These are phyloP conservation scores for Pisolithus tinctorius DNA, from an alignment of 768 basidiomycete species.

Conservation along the genomic window DNA sequence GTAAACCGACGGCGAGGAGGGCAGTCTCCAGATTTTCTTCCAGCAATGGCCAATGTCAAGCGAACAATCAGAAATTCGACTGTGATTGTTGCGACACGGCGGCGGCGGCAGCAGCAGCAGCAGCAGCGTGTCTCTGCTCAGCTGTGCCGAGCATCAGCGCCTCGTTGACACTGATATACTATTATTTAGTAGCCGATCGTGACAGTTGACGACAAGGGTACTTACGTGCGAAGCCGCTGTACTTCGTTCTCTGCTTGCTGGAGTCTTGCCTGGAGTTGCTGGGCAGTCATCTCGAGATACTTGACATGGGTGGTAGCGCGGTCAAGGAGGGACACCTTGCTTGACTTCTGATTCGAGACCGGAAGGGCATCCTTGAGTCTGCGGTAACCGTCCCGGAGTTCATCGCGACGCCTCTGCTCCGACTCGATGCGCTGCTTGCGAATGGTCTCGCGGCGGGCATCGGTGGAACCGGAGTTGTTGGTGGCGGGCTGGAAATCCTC, in stretches of 20 bases:
- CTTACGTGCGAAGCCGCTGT: conserved; percentile 62
- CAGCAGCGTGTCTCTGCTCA: conserved; percentile 58
- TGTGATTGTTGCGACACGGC: conserved; percentile 41
- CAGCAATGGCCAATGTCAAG: conserved; percentile 1
- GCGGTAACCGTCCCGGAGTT: conserved; percentile 88
- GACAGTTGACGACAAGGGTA: neutral
- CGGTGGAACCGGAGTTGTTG: conserved; percentile 40
- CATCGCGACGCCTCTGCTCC: conserved; percentile 86
- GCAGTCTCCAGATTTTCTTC: conserved; percentile 18
- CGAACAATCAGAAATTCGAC: conserved; percentile 40
- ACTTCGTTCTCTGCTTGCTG: conserved; percentile 78
- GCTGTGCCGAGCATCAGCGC: conserved; percentile 82
- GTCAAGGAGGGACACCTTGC: conserved; percentile 87
- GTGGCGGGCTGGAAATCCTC: conserved; percentile 64
- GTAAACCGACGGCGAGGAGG: conserved; percentile 24
- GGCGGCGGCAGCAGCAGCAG: conserved; percentile 50
- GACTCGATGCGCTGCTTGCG: conserved; percentile 92
- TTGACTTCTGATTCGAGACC: conserved; percentile 85
- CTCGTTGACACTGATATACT: conserved; percentile 61
- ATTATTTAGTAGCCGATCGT: neutral
- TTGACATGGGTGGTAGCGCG: conserved; percentile 84
- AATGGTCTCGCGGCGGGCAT: conserved; percentile 82
- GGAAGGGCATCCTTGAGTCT: conserved; percentile 88
- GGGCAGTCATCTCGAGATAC: conserved; percentile 76
- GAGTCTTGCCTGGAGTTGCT: conserved; percentile 67